phyloP scores from a whole-genome alignment of 805 yeast species.

The Saturnispora halmiae region DNA sequence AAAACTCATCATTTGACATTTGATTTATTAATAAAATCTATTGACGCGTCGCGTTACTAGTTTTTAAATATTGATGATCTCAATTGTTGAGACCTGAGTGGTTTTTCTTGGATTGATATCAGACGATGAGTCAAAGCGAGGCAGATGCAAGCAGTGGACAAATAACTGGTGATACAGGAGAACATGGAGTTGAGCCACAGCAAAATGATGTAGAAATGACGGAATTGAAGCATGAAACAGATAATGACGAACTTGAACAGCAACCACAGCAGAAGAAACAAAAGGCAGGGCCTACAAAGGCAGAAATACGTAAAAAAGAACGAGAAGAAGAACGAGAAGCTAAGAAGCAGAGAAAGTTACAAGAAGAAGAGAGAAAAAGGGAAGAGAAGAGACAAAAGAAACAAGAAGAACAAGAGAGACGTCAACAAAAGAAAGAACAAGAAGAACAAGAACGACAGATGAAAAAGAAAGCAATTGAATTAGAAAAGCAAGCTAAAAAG shows the following conservation, averaged over 20 bases:
- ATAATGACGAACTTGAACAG: neutral
- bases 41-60: neutral
- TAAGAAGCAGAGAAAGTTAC: constrained; percentile 3
- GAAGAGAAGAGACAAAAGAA: constrained; percentile 10
- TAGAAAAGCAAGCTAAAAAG: constrained; percentile 14
- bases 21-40: neutral
- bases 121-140: no score
- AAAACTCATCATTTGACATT: neutral
- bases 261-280: neutral
- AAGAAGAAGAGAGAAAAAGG: constrained; percentile 12
- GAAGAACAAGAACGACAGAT: constrained; percentile 13
- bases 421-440: constrained; percentile 10
- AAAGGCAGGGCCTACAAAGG: neutral
- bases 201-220: neutral
- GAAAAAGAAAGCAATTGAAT: constrained; percentile 13
- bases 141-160: no score
- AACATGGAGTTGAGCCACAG: no score
- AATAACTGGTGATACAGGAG: no score
- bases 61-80: neutral
- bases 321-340: constrained; percentile 4
- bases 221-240: neutral
- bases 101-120: no score
- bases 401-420: constrained; percentile 11
- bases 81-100: no score
- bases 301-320: neutral